Evolutionary conservation across 805 yeast species (phyloP).

Genomic region (Wickerhamomyces alni): DNA sequence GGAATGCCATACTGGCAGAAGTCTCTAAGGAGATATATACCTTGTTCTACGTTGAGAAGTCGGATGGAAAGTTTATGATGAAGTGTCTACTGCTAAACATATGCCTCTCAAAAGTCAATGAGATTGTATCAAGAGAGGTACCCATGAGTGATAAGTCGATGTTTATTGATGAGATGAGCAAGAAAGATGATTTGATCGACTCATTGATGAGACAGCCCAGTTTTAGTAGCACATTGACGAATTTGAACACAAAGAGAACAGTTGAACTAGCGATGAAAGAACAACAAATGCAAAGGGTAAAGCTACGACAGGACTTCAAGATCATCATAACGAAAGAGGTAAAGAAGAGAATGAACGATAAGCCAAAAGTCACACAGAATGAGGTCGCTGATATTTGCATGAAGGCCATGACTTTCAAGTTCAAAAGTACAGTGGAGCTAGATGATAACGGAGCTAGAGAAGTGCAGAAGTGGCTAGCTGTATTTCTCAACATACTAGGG

Average conservation of each 20-base stretch:
- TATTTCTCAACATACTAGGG: slow-evolving; percentile 13
- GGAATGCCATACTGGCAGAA: slow-evolving; percentile 11
- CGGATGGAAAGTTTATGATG: slow-evolving; percentile 5
- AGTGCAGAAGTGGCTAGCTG: slow-evolving; percentile 15
- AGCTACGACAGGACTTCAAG: slow-evolving; percentile 13
- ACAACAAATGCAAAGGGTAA: slow-evolving; percentile 12
- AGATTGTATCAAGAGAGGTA: slow-evolving; percentile 3
- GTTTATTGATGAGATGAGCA: slow-evolving; percentile 18
- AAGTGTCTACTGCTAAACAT: slow-evolving; percentile 17
- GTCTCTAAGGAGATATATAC: slow-evolving; percentile 8
- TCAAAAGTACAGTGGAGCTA: slow-evolving; percentile 7
- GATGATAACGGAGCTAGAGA: slow-evolving; percentile 7
- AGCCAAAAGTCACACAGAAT: slow-evolving; percentile 10
- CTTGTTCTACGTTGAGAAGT: slow-evolving; percentile 17
- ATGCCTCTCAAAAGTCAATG: slow-evolving; percentile 5
- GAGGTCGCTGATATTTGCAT: slow-evolving; percentile 22
- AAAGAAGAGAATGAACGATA: slow-evolving; percentile 8
- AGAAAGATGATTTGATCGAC: slow-evolving; percentile 21
- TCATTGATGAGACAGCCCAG: slow-evolving; percentile 12
- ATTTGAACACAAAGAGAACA: slow-evolving; percentile 14
- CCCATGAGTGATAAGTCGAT: not conserved
- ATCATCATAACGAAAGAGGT: slow-evolving; percentile 14
- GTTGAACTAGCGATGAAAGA: slow-evolving; percentile 13
- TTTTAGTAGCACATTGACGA: slow-evolving; percentile 3
- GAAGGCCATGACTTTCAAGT: slow-evolving; percentile 18